Percentiles rank a stretch among this genome's conserved stretches.
phyloP scores from a whole-genome alignment of 1,284 basidiomycete species.

The Pholiota adiposa region DNA sequence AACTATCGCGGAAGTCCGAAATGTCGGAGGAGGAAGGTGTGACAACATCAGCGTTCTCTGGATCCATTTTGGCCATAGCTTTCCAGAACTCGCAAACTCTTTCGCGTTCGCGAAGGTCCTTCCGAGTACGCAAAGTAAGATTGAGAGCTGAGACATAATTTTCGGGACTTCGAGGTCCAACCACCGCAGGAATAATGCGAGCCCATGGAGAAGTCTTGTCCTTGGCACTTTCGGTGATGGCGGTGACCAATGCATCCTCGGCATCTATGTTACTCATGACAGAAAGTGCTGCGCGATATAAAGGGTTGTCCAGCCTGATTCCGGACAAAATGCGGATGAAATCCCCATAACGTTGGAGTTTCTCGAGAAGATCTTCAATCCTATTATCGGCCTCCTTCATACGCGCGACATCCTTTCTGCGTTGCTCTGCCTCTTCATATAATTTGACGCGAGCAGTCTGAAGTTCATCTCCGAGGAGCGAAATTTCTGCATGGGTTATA shows the following conservation, averaged over 20 bases:
- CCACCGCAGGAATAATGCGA: conserved; percentile 45
- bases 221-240: conserved; percentile 48
- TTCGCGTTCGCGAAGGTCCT: conserved; percentile 44
- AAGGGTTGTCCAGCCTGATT: conserved; percentile 34
- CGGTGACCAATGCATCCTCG: conserved; percentile 49
- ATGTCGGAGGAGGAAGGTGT: conserved; percentile 53
- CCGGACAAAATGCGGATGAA: conserved; percentile 40
- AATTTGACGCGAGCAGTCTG: conserved; percentile 30
- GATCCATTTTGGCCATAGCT: conserved; percentile 40
- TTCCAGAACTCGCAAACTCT: conserved; percentile 55
- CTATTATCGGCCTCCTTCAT: conserved; percentile 29
- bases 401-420: conserved; percentile 22
- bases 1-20: conserved; percentile 36
- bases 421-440: conserved; percentile 28
- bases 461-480: conserved; percentile 29
- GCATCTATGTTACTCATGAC: conserved; percentile 34
- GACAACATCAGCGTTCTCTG: conserved; percentile 35
- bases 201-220: conserved; percentile 47
- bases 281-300: conserved; percentile 34
- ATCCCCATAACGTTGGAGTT: conserved; percentile 34
- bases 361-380: conserved; percentile 25
- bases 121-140: conserved; percentile 47
- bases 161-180: conserved; percentile 45
- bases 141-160: conserved; percentile 55
- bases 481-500: conserved; percentile 19